Evolutionary conservation across 148 eudicot species (phyloP), one percentile per base, ranked within the genome.

Genomic region (Camellia granthamiana): DNA sequence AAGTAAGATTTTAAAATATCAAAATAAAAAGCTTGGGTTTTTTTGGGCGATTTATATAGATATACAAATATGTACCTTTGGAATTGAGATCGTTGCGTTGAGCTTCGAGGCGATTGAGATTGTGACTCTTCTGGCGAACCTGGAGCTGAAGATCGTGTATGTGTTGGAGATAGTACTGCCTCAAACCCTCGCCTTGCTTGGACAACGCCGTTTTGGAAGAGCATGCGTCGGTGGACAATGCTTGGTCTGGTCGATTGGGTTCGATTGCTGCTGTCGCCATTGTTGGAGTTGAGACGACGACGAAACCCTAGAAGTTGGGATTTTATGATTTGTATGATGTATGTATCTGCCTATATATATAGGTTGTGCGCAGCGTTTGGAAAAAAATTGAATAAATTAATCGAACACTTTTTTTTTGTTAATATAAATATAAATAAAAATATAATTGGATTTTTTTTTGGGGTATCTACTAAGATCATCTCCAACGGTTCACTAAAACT

Each of bases 81-180:
- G 81, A 78, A 21, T 78, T 78, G 81, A 69, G 56, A 69, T 78
- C 81, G 14, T 78, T 78, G 66, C 81, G 81, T 75, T 69, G 81
- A 43, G 81, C 81, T 56, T 78, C 81, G 52, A 78, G 81, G 56
- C 81, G 81, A 58, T 58, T 78, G 81, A 78, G 81, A 58, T 78
- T 69, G 75, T 78, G 66, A 58, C 75, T 69, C 81, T 78, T 78
- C 44, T 78, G 81, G n/a, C 81, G 75, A 58, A 69, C 81, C 56
- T 69, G 81, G 66, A 78, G 81, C 75, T 56, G 75, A 44, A 78
- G 81, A 78, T 78, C 81, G 75, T 78, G 75, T 15, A 78, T 78
- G 67, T 69, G 66, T 2, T 69, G 81, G 12, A 11, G 75, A 14
- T 78, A 78, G 81, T 78, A 78, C 67, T 78, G 81, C 74, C 75